Conservation (phyloP, 108 stramenopile genomes). For the Nitzschia sp. region DNA sequence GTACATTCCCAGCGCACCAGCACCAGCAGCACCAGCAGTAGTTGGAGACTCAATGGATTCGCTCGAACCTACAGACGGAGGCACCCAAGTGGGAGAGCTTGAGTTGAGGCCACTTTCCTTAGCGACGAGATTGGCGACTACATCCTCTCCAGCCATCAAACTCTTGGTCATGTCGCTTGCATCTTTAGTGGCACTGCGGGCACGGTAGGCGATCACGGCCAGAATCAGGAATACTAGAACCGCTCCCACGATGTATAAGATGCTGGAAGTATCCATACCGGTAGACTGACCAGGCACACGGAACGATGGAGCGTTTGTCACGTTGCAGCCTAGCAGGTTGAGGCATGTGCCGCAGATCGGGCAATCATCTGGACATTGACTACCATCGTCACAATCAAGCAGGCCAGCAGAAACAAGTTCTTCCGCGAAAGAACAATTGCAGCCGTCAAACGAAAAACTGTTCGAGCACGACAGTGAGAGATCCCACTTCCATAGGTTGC, state of each 20-base stretch:
- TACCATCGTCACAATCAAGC: slow-evolving; percentile 43
- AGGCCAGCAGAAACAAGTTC: slow-evolving; percentile 42
- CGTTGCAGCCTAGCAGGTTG: slow-evolving; percentile 40
- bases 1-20: background rate
- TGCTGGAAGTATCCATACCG: background rate
- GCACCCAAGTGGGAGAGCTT: background rate
- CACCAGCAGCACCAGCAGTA: background rate
- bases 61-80: background rate
- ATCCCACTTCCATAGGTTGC: slow-evolving; percentile 69
- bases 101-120: background rate
- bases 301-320: slow-evolving; percentile 1
- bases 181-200: background rate
- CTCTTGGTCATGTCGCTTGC: background rate
- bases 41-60: background rate
- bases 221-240: background rate
- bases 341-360: slow-evolving; percentile 59
- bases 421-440: slow-evolving; percentile 58
- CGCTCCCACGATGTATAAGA: slow-evolving; percentile 3
- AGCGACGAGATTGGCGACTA: background rate
- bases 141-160: slow-evolving; percentile 4
- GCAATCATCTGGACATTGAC: slow-evolving; percentile 48
- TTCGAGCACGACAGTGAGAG: slow-evolving; percentile 52
- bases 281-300: background rate
- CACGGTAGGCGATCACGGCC: background rate
- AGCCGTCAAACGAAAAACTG: slow-evolving; percentile 14